Base-by-base conservation (phyloP, 1,284 basidiomycete genomes). In the Mrakiaceae sp. region DNA sequence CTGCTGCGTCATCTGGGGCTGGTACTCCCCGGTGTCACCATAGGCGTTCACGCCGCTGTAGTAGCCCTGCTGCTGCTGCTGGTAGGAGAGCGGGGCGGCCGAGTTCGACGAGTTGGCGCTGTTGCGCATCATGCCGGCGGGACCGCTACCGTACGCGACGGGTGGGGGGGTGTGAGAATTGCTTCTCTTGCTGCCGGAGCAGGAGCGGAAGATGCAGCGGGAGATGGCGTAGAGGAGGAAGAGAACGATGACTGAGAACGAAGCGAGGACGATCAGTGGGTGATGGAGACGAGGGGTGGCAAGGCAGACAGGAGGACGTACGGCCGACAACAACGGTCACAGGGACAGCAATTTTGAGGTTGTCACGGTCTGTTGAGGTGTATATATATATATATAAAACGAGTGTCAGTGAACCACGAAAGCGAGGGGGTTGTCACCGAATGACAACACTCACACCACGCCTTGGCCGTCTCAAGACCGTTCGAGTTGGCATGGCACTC, bases 261-360 rank as follows among this genome's bases (percentile, higher is more conserved):
- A 27, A 27, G 27, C 27, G 27, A 27, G 50, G 6, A 27, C 60
- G 60, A 61, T 46, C 43, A n/a, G 52, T n/a, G 39, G 42, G 57
- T 51, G 49, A 47, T 70, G 14, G 72, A 50, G 40, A 72, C 67
- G 12, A 67, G 44, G 60, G 48, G 43, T 49, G 57, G 63, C 5
- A 10, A 14, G 6, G 77, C 55, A 88, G 69, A 49, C 91, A 27
- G 27, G 27, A 27, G 27, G 27, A 27, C 27, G 27, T 27, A 27
- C 27, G 74, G 9, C 81, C 87, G 16, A 78, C 87, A 27, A 86
- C 83, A 63, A 92, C 76, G 0, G 88, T 88, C 53, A 91, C 83
- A 11, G 89, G 88, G 69, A 90, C 87, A 27, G 87, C 78, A 66
- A 90, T 88, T 71, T 89, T 85, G 11, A 88, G 80, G 76, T 92